Evolutionary conservation across 345 rosid genomes (phyloP), one percentile per base, ranked within the genome.

Genomic region (sweet orange (Citrus sinensis)): DNA sequence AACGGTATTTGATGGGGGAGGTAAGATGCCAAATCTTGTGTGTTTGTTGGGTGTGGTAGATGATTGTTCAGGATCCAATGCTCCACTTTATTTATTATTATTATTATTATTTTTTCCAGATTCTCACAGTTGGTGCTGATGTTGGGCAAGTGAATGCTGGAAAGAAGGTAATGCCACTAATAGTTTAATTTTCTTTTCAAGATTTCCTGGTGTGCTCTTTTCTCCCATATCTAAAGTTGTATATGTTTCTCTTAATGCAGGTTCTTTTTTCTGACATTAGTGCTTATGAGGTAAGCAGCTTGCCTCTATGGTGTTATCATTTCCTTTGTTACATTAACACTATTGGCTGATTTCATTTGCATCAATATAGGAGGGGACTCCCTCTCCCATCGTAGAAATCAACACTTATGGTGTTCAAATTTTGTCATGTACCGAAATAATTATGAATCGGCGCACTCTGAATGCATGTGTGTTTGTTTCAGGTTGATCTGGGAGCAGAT

Each of bases 251-350:
- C 27, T 64, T 69, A 78, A 69, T 80, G 84, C 87, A 92, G 98
- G 99, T 96, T 83, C 89, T 94, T 72, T 90, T 96, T 82, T 91
- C 98, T 0, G 99, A 96, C 55, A 82, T 96, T 65, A 92, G 87
- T 77, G 97, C 98, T 0, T 89, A 91, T 34, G 97, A 91, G 95
- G 99, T 92, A 51, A 70, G 86, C 78, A 7, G 29, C n/a, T 11
- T 35, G 24, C 7, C 29, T 63, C 66, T 24, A 1, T 5, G 42
- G 2, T 24, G 9, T n/a, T 8, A 1, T 7, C 46, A 2, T 16
- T 64, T 64, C 39, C 10, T 64, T 27, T 63, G 67, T 14, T 63
- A 2, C 8, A 16, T 62, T 14, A 29, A 29, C 0, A 7, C 68
- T 20, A 19, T 16, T 32, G 68, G 5, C 10, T 6, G 22, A 29